Base-by-base conservation (phyloP, 1,284 basidiomycete genomes). In the Baeospora myosura region DNA sequence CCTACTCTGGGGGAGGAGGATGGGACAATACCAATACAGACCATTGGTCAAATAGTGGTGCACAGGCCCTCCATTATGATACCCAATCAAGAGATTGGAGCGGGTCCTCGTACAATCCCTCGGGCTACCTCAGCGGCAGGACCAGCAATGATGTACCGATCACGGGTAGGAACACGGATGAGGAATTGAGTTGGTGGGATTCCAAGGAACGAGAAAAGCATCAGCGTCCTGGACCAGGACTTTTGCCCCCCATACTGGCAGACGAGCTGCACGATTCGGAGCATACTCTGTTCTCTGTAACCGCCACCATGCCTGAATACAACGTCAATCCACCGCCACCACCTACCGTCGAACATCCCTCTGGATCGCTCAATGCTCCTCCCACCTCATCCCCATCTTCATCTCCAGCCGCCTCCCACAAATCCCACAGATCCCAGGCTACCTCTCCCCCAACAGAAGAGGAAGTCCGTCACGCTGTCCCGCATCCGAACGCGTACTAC, bases 401-500 rank as follows among this genome's bases (percentile, higher is more conserved):
- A 45, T 20, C 47, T 47, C 32, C 41, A 43, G 38, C 49, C 16
- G 30, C 55, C 32, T 45, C 54, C 54, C 48, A 39, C 49, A 41
- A 46, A 32, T 50, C 22, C 39, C 47, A 10, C 26, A 55, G 31
- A 22, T 56, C 16, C 53, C 61, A 49, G 44, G 57, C 44, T 43
- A 60, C 48, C 48, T 60, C 29, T 41, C 63, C 64, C 7, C 76
- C 78, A 0, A 64, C 69, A 5, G 60, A 68, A 34, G 74, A 78
- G 23, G 83, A 88, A 50, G 64, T 83, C 3, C 72, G 70, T 4
- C 74, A 70, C 11, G 72, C 85, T 16, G 69, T 85, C 26, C 87
- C 86, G 7, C 85, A 89, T 55, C 80, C 86, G 2, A 74, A 84
- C 49, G 83, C 83, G 11, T 85, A 85, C 54, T 89, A 83, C 54